Conservation (phyloP, 2,329 filamentous ascomycete genomes). For the Cercospora sp. region DNA sequence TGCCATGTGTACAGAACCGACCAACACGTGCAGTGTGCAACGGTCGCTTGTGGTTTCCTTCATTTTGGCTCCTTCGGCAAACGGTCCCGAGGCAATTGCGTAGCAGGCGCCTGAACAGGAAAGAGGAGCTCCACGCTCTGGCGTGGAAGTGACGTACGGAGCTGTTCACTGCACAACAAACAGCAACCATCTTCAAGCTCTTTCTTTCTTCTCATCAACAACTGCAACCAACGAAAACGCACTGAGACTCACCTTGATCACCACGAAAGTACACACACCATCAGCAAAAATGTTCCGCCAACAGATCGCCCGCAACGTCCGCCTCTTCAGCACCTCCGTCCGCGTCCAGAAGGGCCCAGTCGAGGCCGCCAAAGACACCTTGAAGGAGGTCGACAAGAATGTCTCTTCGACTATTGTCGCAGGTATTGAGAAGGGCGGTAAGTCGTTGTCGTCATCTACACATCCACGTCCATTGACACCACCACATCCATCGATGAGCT, state of each 20-base stretch:
- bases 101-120: slow-evolving; percentile 2
- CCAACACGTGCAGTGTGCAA: neutral
- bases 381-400: slow-evolving; percentile 58
- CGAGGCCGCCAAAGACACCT: slow-evolving; percentile 58
- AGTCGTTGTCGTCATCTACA: slow-evolving; percentile 33
- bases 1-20: too few species aligned
- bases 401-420: slow-evolving; percentile 59
- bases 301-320: slow-evolving; percentile 46
- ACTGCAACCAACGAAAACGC: neutral
- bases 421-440: slow-evolving; percentile 64
- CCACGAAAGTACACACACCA: neutral
- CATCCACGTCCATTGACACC: neutral
- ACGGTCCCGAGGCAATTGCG: slow-evolving; percentile 4
- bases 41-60: neutral
- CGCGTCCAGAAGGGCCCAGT: slow-evolving; percentile 50
- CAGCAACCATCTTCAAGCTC: neutral
- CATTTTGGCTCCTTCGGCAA: neutral
- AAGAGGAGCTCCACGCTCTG: slow-evolving; percentile 1
- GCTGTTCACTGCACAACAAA: neutral
- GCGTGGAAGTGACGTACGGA: slow-evolving; percentile 3
- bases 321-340: slow-evolving; percentile 57
- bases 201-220: neutral
- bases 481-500: neutral
- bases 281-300: slow-evolving; percentile 49
- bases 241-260: neutral